Evolutionary conservation across 2,329 filamentous ascomycete species (phyloP).

Genomic region (Monosporascus sp.): DNA sequence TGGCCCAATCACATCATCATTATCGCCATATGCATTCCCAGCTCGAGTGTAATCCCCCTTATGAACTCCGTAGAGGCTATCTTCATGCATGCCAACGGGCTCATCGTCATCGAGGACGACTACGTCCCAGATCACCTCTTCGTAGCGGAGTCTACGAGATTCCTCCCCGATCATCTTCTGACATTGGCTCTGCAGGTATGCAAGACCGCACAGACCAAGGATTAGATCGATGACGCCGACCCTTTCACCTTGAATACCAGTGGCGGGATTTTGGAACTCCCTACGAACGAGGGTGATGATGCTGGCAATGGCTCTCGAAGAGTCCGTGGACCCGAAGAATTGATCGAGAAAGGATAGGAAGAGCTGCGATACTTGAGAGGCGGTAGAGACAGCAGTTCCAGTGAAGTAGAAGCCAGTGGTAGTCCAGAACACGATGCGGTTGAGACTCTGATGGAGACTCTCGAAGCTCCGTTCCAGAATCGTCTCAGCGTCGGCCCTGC

Average conservation of each 20-base stretch:
- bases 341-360: slow-evolving; percentile 56
- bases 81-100: slow-evolving; percentile 48
- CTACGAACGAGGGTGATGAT: slow-evolving; percentile 59
- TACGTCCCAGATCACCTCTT: slow-evolving; percentile 62
- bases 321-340: slow-evolving; percentile 64
- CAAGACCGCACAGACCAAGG: slow-evolving; percentile 54
- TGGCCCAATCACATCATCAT: slow-evolving; percentile 27
- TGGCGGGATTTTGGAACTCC: slow-evolving; percentile 60
- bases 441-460: slow-evolving; percentile 51
- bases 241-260: slow-evolving; percentile 52
- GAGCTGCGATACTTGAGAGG: slow-evolving; percentile 52
- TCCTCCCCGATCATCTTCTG: slow-evolving; percentile 47
- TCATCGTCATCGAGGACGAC: slow-evolving; percentile 56
- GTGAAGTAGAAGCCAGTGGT: slow-evolving; percentile 56
- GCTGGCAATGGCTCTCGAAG: slow-evolving; percentile 60
- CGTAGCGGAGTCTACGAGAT: slow-evolving; percentile 37
- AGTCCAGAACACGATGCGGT: slow-evolving; percentile 55
- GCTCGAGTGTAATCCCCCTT: slow-evolving; percentile 18
- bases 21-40: slow-evolving; percentile 12
- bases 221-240: slow-evolving; percentile 58
- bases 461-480: slow-evolving; percentile 53
- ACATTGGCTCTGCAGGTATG: slow-evolving; percentile 56
- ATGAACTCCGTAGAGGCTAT: slow-evolving; percentile 28
- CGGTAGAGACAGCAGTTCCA: slow-evolving; percentile 47
- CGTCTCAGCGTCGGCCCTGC: slow-evolving; percentile 48